Base-by-base conservation (phyloP, 768 basidiomycete species). In the Leccinum uliginosum region DNA sequence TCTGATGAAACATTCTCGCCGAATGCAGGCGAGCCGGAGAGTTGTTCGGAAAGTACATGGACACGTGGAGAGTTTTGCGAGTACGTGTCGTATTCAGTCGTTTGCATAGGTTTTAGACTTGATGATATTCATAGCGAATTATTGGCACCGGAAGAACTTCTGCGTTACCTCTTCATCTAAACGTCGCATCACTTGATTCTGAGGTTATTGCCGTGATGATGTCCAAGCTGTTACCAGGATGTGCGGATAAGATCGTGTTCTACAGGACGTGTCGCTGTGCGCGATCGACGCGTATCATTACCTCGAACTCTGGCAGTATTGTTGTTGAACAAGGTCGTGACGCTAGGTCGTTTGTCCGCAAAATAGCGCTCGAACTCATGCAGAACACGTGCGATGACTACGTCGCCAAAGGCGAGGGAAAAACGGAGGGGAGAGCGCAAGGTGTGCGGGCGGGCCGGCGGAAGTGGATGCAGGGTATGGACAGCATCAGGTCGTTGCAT, bases 51-150 rank as follows among this genome's bases (percentile, higher is more conserved):
- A 66, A 82, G 94, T 10, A 93, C 93, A 6, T 99, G 92, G 91
- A 91, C 98, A 62, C 93, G 91, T 60, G 96, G 95, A n/a, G 97
- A 99, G 73, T 92, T 93, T 69, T 87, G 89, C 80, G 79, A 84
- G 95, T 94, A 62, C 68, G 87, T 76, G 29, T 53, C 26, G 6
- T 17, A 27, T 30, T 24, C n/a, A 11, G 26, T 27, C 26, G 6
- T 15, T 1, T 8, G 17, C 0, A 10, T 21, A 3, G 19, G 44
- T 21, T 27, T 49, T 30, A 65, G 19, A 63, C 21, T 59, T 53
- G 55, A 15, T 54, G 54, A 21, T 49, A 14, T 35, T 54, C 47
- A 32, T 64, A 94, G 93, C 47, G 87, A 93, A 61, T 76, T 95
- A n/a, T 72, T 80, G 0, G 88, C 91, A 49, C 88, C 91, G 0